Base-by-base conservation (phyloP, 140 eudicot species). In the Erigeron philadelphicus region DNA sequence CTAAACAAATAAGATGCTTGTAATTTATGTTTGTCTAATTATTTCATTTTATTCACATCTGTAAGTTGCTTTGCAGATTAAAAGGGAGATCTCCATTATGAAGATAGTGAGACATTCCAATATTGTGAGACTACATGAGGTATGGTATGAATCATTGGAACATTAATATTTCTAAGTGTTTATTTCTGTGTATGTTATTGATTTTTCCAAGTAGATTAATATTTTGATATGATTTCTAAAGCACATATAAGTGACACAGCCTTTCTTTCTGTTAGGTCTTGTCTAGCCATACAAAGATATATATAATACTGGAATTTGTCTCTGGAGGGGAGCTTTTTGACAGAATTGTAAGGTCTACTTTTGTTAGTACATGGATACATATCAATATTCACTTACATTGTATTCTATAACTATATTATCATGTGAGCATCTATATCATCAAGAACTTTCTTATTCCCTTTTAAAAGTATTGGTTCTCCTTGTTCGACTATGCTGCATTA, bases 41-140 rank as follows among this genome's bases (percentile, higher is more conserved):
- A 43, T 61, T 40, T 66, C 15, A 25, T 61, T 40, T 9, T 59
- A 21, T 23, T 47, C 42, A 64, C 75, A 64, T 77, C 16, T 65
- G 60, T 79, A 66, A 66, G 66, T 75, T 80, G 38, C 35, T 81
- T 80, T 72, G 69, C 95, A 94, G 99, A 94, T 94, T 57, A 94
- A 94, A 81, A 80, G 95, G 80, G 99, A 94, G 85, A 94, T 94
- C 68, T 94, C 97, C 54, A 83, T 89, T 25, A 94, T 94, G 99
- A 94, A 94, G 96, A 94, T 94, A 77, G 99, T 94, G 68, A 84
- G 99, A 67, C 99, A 94, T 87, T 97, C 99, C 42, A 75, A 79
- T 83, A 89, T 94, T 35, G 99, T 94, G 68, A 87, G 88, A 83
- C 81, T 94, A 62, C 82, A 87, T 65, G 99, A 94, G 99, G 99